Evolutionary conservation across 1,284 basidiomycete species (phyloP).

Genomic region (Blastosporella zonata): DNA sequence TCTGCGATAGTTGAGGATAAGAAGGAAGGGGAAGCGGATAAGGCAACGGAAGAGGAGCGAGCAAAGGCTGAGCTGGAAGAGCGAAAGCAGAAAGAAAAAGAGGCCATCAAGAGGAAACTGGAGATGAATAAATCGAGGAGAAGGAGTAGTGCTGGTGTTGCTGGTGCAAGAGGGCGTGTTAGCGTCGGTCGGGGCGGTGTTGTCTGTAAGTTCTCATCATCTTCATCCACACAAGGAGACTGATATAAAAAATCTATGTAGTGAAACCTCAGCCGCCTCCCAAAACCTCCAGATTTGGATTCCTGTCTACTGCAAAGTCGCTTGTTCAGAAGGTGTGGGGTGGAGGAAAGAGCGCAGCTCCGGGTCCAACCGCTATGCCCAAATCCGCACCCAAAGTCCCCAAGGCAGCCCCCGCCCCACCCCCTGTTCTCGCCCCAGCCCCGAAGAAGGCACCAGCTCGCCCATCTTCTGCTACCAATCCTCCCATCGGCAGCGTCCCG

Average conservation of each 20-base stretch:
- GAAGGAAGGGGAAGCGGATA: conserved; percentile 24
- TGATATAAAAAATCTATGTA: conserved; percentile 15
- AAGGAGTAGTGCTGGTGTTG: conserved; percentile 56
- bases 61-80: conserved; percentile 34
- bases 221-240: conserved; percentile 2
- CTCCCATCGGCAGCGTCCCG: conserved; percentile 14
- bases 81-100: conserved; percentile 48
- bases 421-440: conserved; percentile 8
- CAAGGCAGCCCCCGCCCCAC: conserved; percentile 6
- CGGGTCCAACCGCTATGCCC: conserved; percentile 21
- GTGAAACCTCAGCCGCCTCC: conserved; percentile 37
- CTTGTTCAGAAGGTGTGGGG: conserved; percentile 57
- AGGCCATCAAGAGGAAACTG: conserved; percentile 58
- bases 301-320: conserved; percentile 55
- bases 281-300: conserved; percentile 50
- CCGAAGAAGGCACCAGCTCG: conserved; percentile 24
- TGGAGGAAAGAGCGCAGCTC: conserved; percentile 34
- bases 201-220: conserved; percentile 32
- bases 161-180: conserved; percentile 34
- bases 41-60: conserved; percentile 28
- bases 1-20: conserved; percentile 22
- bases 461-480: conserved; percentile 20
- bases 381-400: conserved; percentile 21
- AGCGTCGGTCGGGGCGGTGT: conserved; percentile 42
- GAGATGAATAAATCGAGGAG: conserved; percentile 61